These are phyloP conservation scores for Exophiala phaeomuriformis DNA, from an alignment of 2,329 filamentous ascomycete species.

Conservation along the genomic window DNA sequence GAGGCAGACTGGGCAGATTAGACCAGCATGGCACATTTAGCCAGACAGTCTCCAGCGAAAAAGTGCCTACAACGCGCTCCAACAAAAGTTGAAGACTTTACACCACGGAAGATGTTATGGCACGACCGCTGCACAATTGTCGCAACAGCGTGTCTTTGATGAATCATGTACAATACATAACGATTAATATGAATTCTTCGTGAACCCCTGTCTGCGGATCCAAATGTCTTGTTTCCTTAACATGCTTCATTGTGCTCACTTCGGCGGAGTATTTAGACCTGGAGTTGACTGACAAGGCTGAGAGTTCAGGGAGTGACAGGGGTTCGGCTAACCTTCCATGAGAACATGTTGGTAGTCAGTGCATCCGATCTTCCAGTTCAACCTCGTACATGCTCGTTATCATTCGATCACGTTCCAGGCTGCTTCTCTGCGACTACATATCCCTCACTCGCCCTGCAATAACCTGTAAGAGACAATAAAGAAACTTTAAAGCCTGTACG, in stretches of 20 bases:
- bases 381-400: not conserved
- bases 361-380: not conserved
- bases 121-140: too few relatives aligned
- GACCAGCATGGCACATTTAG: too few relatives aligned
- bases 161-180: too few relatives aligned
- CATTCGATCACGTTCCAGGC: not conserved
- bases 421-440: not conserved
- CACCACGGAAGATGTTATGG: too few relatives aligned
- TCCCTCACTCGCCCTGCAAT: not conserved
- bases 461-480: too few relatives aligned
- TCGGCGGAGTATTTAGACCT: not conserved
- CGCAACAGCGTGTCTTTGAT: too few relatives aligned
- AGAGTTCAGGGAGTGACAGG: not conserved
- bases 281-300: not conserved
- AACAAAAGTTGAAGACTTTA: too few relatives aligned
- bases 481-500: not conserved
- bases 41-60: too few relatives aligned
- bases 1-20: too few relatives aligned
- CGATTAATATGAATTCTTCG: too few relatives aligned
- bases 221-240: not conserved
- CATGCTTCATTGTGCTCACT: not conserved
- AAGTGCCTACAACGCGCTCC: too few relatives aligned
- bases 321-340: not conserved
- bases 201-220: not conserved
- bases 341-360: not conserved